A percentile compares a stretch with the other conserved stretches of the same genome.
Conservation (phyloP, 768 basidiomycete genomes). For the Pleurotus giganteus region DNA sequence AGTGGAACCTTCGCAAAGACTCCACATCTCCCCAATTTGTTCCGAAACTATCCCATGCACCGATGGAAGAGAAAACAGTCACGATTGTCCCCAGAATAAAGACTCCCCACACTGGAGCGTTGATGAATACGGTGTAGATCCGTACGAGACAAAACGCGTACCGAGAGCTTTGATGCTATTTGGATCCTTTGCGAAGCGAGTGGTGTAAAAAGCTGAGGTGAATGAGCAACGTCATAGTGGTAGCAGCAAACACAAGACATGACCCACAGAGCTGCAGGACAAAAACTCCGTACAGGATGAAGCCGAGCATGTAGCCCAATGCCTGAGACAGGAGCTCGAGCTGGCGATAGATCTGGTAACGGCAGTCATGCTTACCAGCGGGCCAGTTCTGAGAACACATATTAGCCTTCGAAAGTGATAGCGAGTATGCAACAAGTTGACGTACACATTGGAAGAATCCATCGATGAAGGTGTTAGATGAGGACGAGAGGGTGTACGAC, state of each 20-base stretch:
- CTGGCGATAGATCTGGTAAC: not conserved
- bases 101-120: conserved; percentile 12
- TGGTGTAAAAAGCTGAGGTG: not conserved
- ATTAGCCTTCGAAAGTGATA: not conserved
- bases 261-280: not conserved
- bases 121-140: not conserved
- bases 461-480: not conserved
- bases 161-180: not conserved
- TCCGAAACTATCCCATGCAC: conserved; percentile 15
- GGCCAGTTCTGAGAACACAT: not conserved
- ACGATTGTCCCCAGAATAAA: conserved; percentile 14
- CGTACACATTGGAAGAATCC: no score
- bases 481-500: not conserved
- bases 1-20: conserved; percentile 10
- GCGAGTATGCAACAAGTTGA: no score
- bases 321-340: not conserved
- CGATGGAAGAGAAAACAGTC: conserved; percentile 15
- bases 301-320: not conserved
- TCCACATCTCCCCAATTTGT: conserved; percentile 14
- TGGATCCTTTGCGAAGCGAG: not conserved
- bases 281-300: not conserved
- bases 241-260: not conserved
- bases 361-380: not conserved
- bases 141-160: not conserved
- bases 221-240: not conserved